Evolutionary conservation across 441 rosid genomes (phyloP), one percentile per base, ranked within the genome.

Genomic region (Mallotus japonicus): DNA sequence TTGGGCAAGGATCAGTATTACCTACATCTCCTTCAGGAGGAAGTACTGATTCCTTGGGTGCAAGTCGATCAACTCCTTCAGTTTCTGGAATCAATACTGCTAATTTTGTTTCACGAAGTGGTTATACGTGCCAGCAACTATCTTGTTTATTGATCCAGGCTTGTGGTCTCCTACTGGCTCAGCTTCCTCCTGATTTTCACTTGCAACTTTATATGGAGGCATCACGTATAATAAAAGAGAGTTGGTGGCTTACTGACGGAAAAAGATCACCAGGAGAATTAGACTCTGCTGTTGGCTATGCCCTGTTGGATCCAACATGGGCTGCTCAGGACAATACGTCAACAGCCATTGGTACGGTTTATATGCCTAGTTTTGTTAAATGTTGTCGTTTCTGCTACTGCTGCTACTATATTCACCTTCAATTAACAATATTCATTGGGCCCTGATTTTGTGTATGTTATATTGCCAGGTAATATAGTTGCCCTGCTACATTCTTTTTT

Each of bases 281-380:
- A 65, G 93, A 91, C 82, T 89, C 95, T 47, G 99, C 99, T 63
- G 92, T 87, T 76, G 92, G 92, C 74, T 95, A 91, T 81, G 99
- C 98, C 79, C 85, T 93, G 83, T 79, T 95, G 83, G 98, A 95
- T 86, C 98, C 99, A 75, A 87, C 96, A 40, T 92, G 99, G 98
- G 98, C 99, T 81, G 94, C 99, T 80, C 98, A 93, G 81, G 99
- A 95, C 83, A 92, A 89, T 77, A 93, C 99, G 63, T 95, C 98
- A 20, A 92, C 99, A 10, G 97, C 97, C 75, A 91, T 95, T 71
- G 98, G 97, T 95, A 89, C 69, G 75, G 59, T 49, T 51, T 77
- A 15, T 67, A 65, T 62, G 22, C 55, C 11, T 54, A 46, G 3
- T 74, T 50, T 17, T 57, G 50, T 47, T 51, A 4, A 37, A 37